phyloP scores from a whole-genome alignment of 192 early-diverging fungal genomes.

The Coemansia sp. region DNA sequence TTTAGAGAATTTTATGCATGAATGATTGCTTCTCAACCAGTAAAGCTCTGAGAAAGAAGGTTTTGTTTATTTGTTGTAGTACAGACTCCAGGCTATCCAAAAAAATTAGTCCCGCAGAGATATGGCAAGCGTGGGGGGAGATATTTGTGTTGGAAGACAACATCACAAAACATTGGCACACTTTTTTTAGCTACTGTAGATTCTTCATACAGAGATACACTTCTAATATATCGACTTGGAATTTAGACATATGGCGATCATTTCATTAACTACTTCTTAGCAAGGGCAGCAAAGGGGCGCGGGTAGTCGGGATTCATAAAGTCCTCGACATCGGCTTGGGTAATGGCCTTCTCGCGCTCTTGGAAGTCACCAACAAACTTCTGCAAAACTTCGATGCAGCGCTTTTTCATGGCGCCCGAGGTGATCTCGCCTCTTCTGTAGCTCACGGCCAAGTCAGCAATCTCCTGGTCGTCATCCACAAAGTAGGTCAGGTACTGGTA shows the following conservation, averaged over 20 bases:
- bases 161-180: no score
- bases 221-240: background rate
- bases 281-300: constrained; percentile 32
- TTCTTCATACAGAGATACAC: background rate
- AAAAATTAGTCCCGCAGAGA: no score
- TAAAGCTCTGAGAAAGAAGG: no score
- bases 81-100: no score
- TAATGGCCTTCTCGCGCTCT: constrained; percentile 61
- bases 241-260: background rate
- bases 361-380: constrained; percentile 79
- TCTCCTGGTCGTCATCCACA: constrained; percentile 89
- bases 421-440: constrained; percentile 84
- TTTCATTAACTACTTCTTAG: constrained; percentile 26
- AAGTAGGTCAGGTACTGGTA: constrained; percentile 96
- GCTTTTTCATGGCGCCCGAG: constrained; percentile 86
- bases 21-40: no score
- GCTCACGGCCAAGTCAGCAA: constrained; percentile 61
- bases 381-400: constrained; percentile 82
- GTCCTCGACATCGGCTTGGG: constrained; percentile 59
- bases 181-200: no score
- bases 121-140: no score
- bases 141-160: no score
- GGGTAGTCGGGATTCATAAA: constrained; percentile 64
- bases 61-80: no score
- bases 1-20: no score